Evolutionary conservation across 2,329 filamentous ascomycete species (phyloP), one percentile per base, ranked within the genome.

Genomic region (Cercospora janseana): DNA sequence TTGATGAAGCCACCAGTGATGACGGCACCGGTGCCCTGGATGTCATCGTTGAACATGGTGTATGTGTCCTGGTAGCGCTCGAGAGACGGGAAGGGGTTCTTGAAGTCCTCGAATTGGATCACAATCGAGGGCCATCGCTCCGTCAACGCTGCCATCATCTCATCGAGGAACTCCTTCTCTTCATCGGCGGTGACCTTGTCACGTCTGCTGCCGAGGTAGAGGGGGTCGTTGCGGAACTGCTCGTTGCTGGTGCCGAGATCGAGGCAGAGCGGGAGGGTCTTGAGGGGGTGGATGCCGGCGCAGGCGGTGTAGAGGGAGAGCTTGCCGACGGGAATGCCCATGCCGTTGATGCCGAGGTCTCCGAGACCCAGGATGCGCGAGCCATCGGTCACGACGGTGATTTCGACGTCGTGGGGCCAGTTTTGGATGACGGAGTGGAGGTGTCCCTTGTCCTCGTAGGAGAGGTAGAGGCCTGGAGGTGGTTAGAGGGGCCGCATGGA

Each of bases 21-120:
- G 65, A 98, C 93, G 57, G 92, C 90, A 62, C 93, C 93, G 62
- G 93, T 97, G 60, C 92, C 92, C 76, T 97, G 92, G 67, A 98
- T 93, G 68, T 98, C 92, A 67, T 97, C 93, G 71, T 97, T 97
- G 82, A 98, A 98, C 79, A 88, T 94, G 71, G 88, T 91, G 78
- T 95, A 92, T 58, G 79, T 81, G 68, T 91, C 79, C 62, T 88
- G 86, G 75, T 97, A 97, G 54, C 89, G 83, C 68, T 93, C 87
- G 31, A 97, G 81, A 65, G 94, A 92, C 56, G 87, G 86, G 80
- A 97, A 98, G 38, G 93, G 92, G 65, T 92, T 95, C 77, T 97
- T 95, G 72, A 95, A 97, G 68, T 97, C 93, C 55, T 97, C 92
- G 63, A 95, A 97, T 69, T 97, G 93, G 56, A 97, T 88, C 59